phyloP scores from a whole-genome alignment of 2,329 filamentous ascomycete genomes.

The Cladobotryum protrusum region DNA sequence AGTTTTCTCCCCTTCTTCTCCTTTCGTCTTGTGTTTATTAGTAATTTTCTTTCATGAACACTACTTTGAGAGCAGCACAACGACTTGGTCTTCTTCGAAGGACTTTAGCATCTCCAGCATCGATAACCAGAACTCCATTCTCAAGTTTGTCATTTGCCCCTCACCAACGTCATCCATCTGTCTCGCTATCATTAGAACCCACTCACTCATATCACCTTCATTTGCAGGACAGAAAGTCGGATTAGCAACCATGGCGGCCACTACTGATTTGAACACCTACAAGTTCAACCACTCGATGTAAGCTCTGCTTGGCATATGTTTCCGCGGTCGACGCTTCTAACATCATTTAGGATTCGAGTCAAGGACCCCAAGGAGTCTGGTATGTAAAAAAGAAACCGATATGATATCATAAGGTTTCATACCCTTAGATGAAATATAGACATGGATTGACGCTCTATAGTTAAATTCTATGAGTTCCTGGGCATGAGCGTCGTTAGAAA shows the following conservation, averaged over 20 bases:
- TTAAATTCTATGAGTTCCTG: constrained; percentile 91
- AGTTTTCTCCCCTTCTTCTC: too few species aligned
- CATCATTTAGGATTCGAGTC: constrained; percentile 66
- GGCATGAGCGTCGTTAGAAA: constrained; percentile 81
- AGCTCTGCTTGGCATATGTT: constrained; percentile 16
- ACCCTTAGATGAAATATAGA: not conserved
- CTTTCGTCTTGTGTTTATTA: too few species aligned
- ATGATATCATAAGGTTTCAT: too few species aligned
- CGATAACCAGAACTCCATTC: not conserved
- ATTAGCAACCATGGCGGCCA: constrained; percentile 54
- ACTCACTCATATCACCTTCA: not conserved
- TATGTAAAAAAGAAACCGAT: constrained; percentile 29
- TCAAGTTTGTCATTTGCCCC: not conserved
- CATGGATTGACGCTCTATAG: constrained; percentile 28
- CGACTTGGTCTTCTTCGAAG: constrained; percentile 2
- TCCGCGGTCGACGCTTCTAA: not conserved
- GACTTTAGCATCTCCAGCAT: not conserved
- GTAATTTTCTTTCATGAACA: too few species aligned
- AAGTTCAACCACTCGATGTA: constrained; percentile 87
- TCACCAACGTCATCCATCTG: constrained; percentile 5
- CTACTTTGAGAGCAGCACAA: constrained; percentile 7
- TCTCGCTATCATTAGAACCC: not conserved
- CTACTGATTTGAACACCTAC: constrained; percentile 71
- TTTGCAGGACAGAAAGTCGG: constrained; percentile 15
- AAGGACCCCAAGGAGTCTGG: constrained; percentile 83